A percentile compares a stretch with the other conserved stretches of the same genome.
Evolutionary conservation across 2,329 filamentous ascomycete genomes (phyloP).

Genomic region (Calonectria pauciramosa): DNA sequence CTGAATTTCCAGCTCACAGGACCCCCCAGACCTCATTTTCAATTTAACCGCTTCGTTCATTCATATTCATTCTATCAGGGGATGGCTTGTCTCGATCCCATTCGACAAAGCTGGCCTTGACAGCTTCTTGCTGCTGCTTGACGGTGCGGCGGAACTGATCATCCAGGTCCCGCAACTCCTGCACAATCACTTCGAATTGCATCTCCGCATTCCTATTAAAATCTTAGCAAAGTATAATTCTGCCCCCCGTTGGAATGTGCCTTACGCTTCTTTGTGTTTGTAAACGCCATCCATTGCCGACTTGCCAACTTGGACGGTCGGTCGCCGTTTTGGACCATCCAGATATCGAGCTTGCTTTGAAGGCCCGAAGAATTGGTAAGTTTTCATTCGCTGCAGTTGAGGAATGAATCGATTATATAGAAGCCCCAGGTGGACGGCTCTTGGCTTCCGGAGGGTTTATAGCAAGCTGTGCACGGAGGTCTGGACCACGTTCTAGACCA

Average conservation of each 20-base stretch:
- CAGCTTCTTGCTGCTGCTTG: neutral
- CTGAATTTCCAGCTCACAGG: neutral
- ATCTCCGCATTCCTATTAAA: neutral
- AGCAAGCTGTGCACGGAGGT: neutral
- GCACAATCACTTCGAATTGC: neutral
- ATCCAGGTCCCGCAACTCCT: neutral
- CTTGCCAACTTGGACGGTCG: neutral
- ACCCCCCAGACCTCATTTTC: too few species aligned
- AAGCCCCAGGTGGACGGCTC: too few species aligned
- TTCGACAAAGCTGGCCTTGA: neutral
- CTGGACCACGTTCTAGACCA: conserved; percentile 4
- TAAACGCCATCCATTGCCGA: neutral
- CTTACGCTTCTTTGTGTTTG: neutral
- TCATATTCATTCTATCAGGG: neutral
- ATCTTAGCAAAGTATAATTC: neutral
- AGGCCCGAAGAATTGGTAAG: neutral
- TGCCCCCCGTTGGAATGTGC: neutral
- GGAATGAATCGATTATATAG: neutral
- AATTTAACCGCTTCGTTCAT: too few species aligned
- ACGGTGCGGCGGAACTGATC: neutral
- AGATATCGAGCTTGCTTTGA: neutral
- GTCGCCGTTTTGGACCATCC: neutral
- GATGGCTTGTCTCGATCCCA: neutral
- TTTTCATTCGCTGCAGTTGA: neutral
- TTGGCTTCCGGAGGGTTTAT: neutral